Base-by-base conservation (phyloP, 768 basidiomycete species). In the Tricholoma sp. region DNA sequence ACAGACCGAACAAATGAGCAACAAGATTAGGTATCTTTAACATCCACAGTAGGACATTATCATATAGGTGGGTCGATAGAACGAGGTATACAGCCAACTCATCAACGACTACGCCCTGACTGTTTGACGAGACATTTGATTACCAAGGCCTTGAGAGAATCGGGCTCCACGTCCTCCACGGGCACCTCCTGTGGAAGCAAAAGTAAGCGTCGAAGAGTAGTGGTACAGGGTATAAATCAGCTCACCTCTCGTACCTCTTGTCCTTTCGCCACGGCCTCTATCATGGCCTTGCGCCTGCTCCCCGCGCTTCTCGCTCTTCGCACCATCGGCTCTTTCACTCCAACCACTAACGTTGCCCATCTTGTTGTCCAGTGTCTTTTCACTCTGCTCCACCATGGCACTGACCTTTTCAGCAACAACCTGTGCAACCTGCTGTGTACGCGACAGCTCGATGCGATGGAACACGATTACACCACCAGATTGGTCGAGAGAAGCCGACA, bases 401-500 rank as follows among this genome's bases (percentile, higher is more conserved):
- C 80, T 85, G 17, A 95, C 81, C 72, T 92, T 91, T 64, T 98
- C 95, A 6, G 96, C 89, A 42, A 99, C 80, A 39, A 84, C 82
- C 65, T 89, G 89, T 1, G 92, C 87, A n/a, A 98, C 77, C 68
- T 94, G 89, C 70, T 99, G 97, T 3, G 88, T 78, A 47, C 91
- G 88, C 13, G 89, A 86, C 36, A 91, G 80, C 63, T 98, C 95
- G 56, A 93, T 82, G 55, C 93, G 86, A 68, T 98, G 93, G 79
- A 98, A 94, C 47, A 96, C 86, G 55, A 99, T 82, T 42, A 96
- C 94, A 36, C 86, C 88, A 20, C 86, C 86, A 15, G 91, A 87
- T 67, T 91, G 93, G 69, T 98, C 97, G 54, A 98, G 78, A 13
- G 94, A 95, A 2, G 96, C 97, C 1, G 89, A 79, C 10, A 99